Evolutionary conservation across 2,329 filamentous ascomycete genomes (phyloP), one percentile per base, ranked within the genome.

Genomic region (Exophiala oligosperma): DNA sequence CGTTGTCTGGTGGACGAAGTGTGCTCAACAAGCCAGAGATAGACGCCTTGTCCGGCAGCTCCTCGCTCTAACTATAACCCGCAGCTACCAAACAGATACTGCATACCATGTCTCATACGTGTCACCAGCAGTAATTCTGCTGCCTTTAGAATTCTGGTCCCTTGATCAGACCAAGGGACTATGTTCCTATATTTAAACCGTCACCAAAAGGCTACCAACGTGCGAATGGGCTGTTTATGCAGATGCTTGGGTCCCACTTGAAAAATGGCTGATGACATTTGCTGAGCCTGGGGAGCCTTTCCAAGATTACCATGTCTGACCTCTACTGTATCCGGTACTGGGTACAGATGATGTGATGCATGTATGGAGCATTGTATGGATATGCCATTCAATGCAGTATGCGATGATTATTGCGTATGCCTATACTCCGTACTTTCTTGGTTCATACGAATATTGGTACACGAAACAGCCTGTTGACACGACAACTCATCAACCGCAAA

Each of bases 81-180:
- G 21, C 40, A 23, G n/a, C 6, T 43, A 43, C 40, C 40, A 43
- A 43, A 43, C 40, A 43, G n/a, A 32, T 9, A 38, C 49, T 44
- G 28, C 37, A 14, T 28, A 23, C 49, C 49, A 29, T 55, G 44
- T 55, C 52, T 47, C 8, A 46, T 32, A 55, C 52, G 52, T 55
- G 52, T 49, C 52, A 49, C 35, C 29, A 50, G 32, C 32, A 11
- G 11, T 21, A 2, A 24, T 11, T 43, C 40, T 43, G 14, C 40
- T 17, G 40, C 40, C n/a, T 43, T 43, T 11, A 35, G 32, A 35
- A 6, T 43, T 43, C 40, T n/a, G 21, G 21, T 43, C 40, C 21
- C 40, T 35, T 35, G 32, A 43, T 6, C 40, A 43, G 40, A 23
- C 14, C 40, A 43, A 43, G 17, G 5, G 40, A 2, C 12, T 21